Percentiles rank a stretch among this genome's conserved stretches.
Conservation (phyloP, 768 basidiomycete species). For the Lyophyllum decastes region DNA sequence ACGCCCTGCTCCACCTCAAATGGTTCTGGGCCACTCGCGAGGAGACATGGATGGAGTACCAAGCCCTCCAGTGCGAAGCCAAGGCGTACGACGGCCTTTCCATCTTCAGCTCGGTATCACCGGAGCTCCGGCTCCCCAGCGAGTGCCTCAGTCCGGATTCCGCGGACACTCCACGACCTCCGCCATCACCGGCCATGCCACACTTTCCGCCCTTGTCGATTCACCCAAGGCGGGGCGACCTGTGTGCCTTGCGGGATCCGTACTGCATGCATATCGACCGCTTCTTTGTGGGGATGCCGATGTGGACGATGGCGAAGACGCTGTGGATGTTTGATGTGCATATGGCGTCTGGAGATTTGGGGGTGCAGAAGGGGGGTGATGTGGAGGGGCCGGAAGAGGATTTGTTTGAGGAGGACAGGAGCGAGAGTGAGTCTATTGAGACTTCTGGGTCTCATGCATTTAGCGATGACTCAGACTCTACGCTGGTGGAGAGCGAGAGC, state of each 20-base stretch:
- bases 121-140: conserved; percentile 12
- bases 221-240: conserved; percentile 66
- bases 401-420: conserved; percentile 24
- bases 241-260: conserved; percentile 58
- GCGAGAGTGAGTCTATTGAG: conserved; percentile 34
- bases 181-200: conserved; percentile 11
- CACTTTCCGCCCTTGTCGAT: conserved; percentile 38
- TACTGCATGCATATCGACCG: conserved; percentile 59
- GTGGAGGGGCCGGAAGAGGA: conserved; percentile 22
- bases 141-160: conserved; percentile 9
- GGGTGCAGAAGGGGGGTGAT: conserved; percentile 7
- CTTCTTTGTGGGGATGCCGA: conserved; percentile 53
- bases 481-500: conserved; percentile 53
- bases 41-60: conserved; percentile 49
- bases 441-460: conserved; percentile 33
- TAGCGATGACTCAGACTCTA: conserved; percentile 58
- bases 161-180: conserved; percentile 16
- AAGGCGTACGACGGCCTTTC: conserved; percentile 30
- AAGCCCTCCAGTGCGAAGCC: conserved; percentile 18
- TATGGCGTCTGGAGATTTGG: conserved; percentile 22
- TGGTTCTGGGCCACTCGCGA: conserved; percentile 62
- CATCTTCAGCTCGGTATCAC: conserved; percentile 15
- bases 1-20: conserved; percentile 59
- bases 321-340: conserved; percentile 66
- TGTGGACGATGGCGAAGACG: conserved; percentile 69